A percentile compares a stretch with the other conserved stretches of the same genome.
Evolutionary conservation across 2,329 filamentous ascomycete species (phyloP).

Genomic region (Pseudogymnoascus sp.): DNA sequence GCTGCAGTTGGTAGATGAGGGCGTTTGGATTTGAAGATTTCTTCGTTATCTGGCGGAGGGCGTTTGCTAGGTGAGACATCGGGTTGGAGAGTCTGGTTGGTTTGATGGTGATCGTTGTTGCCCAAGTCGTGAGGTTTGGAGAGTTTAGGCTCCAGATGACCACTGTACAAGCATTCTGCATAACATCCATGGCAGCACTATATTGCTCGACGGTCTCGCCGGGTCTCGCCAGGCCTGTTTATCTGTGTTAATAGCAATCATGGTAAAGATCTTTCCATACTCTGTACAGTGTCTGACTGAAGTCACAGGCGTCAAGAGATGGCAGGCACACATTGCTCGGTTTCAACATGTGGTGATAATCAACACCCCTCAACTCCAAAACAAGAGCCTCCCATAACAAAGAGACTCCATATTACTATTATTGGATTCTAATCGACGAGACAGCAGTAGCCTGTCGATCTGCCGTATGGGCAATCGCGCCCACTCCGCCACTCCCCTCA

Average conservation of each 20-base stretch:
- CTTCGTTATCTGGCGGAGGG: conserved; percentile 17
- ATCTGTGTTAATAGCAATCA: not conserved
- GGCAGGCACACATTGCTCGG: not conserved
- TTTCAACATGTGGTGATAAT: not conserved
- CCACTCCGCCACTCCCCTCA: not conserved
- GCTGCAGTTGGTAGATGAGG: conserved; percentile 16
- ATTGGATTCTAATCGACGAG: not conserved
- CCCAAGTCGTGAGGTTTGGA: not conserved
- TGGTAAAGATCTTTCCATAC: not conserved
- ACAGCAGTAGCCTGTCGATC: not conserved
- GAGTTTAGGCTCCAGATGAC: conserved; percentile 1
- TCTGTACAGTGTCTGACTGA: not conserved
- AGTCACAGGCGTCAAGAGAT: not conserved
- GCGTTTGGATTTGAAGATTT: conserved; percentile 18
- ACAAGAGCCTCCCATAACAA: not conserved
- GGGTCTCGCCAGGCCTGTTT: not conserved
- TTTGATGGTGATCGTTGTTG: conserved; percentile 1
- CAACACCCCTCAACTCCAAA: not conserved
- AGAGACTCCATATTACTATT: not conserved
- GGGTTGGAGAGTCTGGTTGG: not conserved
- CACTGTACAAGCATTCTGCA: not conserved
- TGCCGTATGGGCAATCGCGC: conserved; percentile 3
- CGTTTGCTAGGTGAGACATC: conserved; percentile 16
- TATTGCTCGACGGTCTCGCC: not conserved
- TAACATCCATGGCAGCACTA: not conserved